Evolutionary conservation across 2,329 filamentous ascomycete genomes (phyloP).

Genomic region (Colletotrichum sp.): DNA sequence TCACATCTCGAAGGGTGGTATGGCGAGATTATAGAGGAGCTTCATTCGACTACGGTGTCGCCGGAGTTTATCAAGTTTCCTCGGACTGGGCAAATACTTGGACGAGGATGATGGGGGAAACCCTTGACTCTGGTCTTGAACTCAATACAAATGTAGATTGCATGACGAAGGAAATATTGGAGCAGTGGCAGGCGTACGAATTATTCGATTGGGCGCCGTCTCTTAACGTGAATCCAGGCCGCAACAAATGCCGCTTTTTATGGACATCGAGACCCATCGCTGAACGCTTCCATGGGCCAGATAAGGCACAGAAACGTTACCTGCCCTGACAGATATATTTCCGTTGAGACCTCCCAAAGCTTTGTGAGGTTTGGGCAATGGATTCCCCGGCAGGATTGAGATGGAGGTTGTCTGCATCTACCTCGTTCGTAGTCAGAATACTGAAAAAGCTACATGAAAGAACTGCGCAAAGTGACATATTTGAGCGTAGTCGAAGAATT

Average conservation of each 20-base stretch:
- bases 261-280: no score
- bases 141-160: no score
- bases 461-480: background rate
- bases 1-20: accelerated
- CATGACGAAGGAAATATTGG: background rate
- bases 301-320: accelerated
- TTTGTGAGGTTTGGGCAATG: no score
- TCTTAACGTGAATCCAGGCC: background rate
- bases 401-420: accelerated
- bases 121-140: background rate
- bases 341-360: accelerated
- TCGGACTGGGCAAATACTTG: background rate
- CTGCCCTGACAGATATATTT: background rate
- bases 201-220: background rate
- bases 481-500: accelerated
- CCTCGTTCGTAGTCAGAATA: accelerated
- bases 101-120: accelerated
- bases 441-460: accelerated
- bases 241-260: accelerated
- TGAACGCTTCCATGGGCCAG: background rate
- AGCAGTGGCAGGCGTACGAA: background rate
- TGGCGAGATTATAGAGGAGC: no score
- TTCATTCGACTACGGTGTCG: no score
- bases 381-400: accelerated
- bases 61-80: accelerated